Base-by-base conservation (phyloP, 441 rosid genomes). In the Isatis lusitanica region DNA sequence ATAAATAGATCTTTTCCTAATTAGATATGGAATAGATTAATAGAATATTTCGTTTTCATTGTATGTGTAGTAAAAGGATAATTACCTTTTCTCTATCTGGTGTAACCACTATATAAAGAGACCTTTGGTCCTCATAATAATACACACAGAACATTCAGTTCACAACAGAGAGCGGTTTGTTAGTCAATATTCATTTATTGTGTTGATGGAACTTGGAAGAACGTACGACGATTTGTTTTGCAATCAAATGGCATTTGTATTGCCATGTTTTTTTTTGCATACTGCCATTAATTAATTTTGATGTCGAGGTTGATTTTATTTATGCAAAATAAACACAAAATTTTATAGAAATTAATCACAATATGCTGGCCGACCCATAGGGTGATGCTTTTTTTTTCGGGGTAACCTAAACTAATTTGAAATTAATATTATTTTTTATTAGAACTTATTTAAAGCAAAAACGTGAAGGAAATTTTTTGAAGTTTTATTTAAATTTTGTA, bases 241-340 rank as follows among this genome's bases (percentile, higher is more conserved):
- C 18, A 42, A 61, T 40, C 65, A 60, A 39, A 39, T 39, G 48
- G 17, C 11, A 21, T 21, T 21, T 60, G 3, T 5, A 60, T 60
- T 38, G 16, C 65, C 48, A 60, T 60, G 9, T 21, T 59, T 38
- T 59, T 38, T 59, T 11, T 35, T 11, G 48, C 48, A 7, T 61
- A 24, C 48, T 61, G 70, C 70, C 58, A 66, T 9, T 66, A 44
- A 26, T 26, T 46, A 15, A 66, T 26, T 52, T 52, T 52, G 15
- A 52, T 52, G 33, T 28, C 4, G 16, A 52, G 13, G 8, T 52
- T 12, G 16, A 26, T 24, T 26, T 51, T 26, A 11, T 52, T 1
- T 3, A 24, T 26, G 13, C 30, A 51, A 11, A 10, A 51, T 44
- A n/a, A 44, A 50, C n/a, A 18, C 30, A 10, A 10, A 10, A 50